Base-by-base conservation (phyloP, 2,329 filamentous ascomycete genomes). In the Zymoseptoria passerinii region DNA sequence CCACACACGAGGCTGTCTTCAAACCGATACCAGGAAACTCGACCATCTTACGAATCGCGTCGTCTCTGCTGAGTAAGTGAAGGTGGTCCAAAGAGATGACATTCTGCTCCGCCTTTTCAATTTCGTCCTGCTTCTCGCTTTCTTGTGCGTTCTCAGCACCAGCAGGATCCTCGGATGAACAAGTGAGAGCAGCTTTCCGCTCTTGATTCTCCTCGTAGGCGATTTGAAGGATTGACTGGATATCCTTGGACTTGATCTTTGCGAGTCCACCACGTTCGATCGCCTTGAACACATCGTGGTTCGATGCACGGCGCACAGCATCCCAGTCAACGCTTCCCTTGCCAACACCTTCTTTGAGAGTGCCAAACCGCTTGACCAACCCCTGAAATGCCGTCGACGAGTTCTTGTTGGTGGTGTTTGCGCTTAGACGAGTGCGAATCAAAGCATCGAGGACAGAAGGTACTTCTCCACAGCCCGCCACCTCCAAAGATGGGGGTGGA, bases 241-340 rank as follows among this genome's bases (percentile, higher is more conserved):
- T 89, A 63, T 86, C 79, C 55, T 81, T 85, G 59, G 83, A 85
- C 72, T 92, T 94, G 16, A 79, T 78, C n/a, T 82, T 80, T 2
- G 84, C 86, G 1, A 92, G 76, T 0, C 90, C 90, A 8, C 88
- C 89, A 7, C 76, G 74, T 64, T 83, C 84, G 67, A 94, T 90
- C 0, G 87, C 82, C 54, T 86, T 75, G 51, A 81, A 82, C n/a
- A 94, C 77, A 5, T 87, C 82, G 48, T 81, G 76, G 4, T 82
- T 70, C 1, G 82, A 72, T 1, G 85, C 82, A 27, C 75, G 71
- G 20, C 84, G 81, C 1, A 92, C 85, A 8, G 82, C 83, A 64
- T 90, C 83, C 87, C 88, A 92, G 68, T 91, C 78, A 7, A 91
- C 85, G 56, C 86, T 89, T 2, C 86, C 86, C 65, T 86, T 84